Conservation (phyloP, 1,284 basidiomycete species). For the Chiua sp. region DNA sequence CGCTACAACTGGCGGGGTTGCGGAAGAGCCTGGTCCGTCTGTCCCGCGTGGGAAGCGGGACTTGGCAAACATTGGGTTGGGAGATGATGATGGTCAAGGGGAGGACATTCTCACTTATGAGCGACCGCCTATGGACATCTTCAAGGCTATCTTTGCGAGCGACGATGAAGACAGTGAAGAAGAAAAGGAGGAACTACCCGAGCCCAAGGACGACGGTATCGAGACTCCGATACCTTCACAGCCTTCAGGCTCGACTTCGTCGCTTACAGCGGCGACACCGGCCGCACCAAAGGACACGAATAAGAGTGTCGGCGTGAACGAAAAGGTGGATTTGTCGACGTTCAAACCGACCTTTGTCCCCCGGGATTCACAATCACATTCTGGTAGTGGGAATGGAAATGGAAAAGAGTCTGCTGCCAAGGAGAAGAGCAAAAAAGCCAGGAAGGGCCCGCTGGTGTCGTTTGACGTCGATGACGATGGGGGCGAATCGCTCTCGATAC, state of each 20-base stretch:
- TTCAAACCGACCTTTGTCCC: slow-evolving; percentile 87
- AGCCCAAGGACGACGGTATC: slow-evolving; percentile 40
- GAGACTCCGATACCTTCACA: slow-evolving; percentile 7
- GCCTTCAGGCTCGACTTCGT: slow-evolving; percentile 8
- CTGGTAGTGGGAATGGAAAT: slow-evolving; percentile 16
- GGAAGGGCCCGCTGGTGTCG: slow-evolving; percentile 58
- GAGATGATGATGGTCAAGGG: slow-evolving; percentile 89
- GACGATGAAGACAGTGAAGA: slow-evolving; percentile 84
- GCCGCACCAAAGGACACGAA: background rate
- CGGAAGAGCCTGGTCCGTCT: slow-evolving; percentile 16
- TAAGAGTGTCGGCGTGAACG: slow-evolving; percentile 17
- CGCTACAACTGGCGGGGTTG: slow-evolving; percentile 16
- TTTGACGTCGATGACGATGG: slow-evolving; percentile 72
- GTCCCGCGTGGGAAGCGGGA: slow-evolving; percentile 50
- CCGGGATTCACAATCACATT: slow-evolving; percentile 48
- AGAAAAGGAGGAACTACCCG: slow-evolving; percentile 49
- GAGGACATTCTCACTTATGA: slow-evolving; percentile 86
- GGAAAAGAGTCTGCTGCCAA: slow-evolving; percentile 32
- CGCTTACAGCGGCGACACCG: background rate
- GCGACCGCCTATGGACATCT: slow-evolving; percentile 89
- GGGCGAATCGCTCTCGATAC: slow-evolving; percentile 42
- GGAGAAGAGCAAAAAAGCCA: slow-evolving; percentile 46
- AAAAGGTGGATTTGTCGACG: slow-evolving; percentile 59
- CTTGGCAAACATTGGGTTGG: slow-evolving; percentile 80
- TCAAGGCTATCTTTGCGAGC: slow-evolving; percentile 94